phyloP scores from a whole-genome alignment of 306 rosid species.

The Medicago ruthenica region DNA sequence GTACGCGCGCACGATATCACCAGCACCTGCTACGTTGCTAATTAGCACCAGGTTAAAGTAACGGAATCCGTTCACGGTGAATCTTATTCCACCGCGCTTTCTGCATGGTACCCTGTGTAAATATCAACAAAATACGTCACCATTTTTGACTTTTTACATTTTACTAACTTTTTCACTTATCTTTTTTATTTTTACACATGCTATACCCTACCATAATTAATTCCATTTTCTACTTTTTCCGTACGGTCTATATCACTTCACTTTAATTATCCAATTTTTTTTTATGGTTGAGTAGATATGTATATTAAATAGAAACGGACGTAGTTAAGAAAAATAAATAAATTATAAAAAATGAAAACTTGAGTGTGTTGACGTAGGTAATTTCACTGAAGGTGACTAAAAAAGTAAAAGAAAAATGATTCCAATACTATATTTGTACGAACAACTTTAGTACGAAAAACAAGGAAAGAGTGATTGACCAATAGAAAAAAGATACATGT shows the following conservation, averaged over 20 bases:
- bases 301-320: slow-evolving; percentile 15
- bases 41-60: slow-evolving; percentile 88
- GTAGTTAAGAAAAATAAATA: not conserved
- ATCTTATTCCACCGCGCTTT: slow-evolving; percentile 87
- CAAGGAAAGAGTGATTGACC: not conserved
- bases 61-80: slow-evolving; percentile 82
- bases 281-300: not conserved
- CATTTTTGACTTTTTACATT: slow-evolving; percentile 22
- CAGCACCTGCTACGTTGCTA: slow-evolving; percentile 97
- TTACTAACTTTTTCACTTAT: not conserved
- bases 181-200: slow-evolving; percentile 1
- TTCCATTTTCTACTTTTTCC: not conserved
- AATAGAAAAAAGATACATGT: not conserved
- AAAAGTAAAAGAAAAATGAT: not conserved
- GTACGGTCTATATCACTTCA: not conserved
- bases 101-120: slow-evolving; percentile 90
- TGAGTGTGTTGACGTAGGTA: no score
- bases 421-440: not conserved
- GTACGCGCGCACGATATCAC: slow-evolving; percentile 75
- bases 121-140: slow-evolving; percentile 28
- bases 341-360: not conserved
- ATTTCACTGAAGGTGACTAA: not conserved
- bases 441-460: not conserved
- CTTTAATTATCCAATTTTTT: slow-evolving; percentile 4
- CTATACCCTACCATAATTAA: not conserved